Conservation (phyloP, 805 yeast species). For the Teunomyces stri region DNA sequence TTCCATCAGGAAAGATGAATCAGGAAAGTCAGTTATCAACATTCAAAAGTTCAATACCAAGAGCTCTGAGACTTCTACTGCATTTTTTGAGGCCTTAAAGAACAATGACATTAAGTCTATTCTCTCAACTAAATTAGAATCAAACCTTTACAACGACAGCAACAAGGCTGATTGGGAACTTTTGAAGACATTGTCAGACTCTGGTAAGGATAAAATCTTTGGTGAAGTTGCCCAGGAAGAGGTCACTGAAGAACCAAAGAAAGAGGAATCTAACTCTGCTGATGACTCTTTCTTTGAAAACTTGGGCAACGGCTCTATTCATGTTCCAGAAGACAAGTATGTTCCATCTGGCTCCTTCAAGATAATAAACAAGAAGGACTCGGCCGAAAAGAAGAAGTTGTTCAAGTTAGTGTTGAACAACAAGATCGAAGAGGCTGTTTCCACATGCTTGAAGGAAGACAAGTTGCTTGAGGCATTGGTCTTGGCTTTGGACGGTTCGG, state of each 20-base stretch:
- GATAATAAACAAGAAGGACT: constrained; percentile 29
- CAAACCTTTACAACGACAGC: constrained; percentile 30
- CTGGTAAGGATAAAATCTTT: constrained; percentile 52
- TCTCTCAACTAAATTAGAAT: constrained; percentile 51
- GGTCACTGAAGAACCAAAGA: constrained; percentile 6
- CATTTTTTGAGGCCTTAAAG: constrained; percentile 57
- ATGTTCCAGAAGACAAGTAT: constrained; percentile 3
- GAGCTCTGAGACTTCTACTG: constrained; percentile 33
- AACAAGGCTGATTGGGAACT: constrained; percentile 66
- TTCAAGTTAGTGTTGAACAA: constrained; percentile 53
- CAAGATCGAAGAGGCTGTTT: constrained; percentile 64
- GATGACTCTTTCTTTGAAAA: constrained; percentile 39
- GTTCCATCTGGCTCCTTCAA: constrained; percentile 45
- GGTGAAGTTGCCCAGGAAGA: constrained; percentile 14
- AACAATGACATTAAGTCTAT: constrained; percentile 52
- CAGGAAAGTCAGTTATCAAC: constrained; percentile 40
- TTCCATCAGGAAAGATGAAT: constrained; percentile 42
- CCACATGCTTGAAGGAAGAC: constrained; percentile 59
- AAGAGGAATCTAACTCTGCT: constrained; percentile 4
- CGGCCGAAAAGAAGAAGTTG: constrained; percentile 46
- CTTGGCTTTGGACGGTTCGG: constrained; percentile 68
- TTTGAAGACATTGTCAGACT: constrained; percentile 48
- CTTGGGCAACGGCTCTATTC: constrained; percentile 25
- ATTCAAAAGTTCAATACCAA: constrained; percentile 44
- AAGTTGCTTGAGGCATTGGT: constrained; percentile 76